Evolutionary conservation across 2,329 filamentous ascomycete genomes (phyloP).

Genomic region (Xylaria hypoxylon): DNA sequence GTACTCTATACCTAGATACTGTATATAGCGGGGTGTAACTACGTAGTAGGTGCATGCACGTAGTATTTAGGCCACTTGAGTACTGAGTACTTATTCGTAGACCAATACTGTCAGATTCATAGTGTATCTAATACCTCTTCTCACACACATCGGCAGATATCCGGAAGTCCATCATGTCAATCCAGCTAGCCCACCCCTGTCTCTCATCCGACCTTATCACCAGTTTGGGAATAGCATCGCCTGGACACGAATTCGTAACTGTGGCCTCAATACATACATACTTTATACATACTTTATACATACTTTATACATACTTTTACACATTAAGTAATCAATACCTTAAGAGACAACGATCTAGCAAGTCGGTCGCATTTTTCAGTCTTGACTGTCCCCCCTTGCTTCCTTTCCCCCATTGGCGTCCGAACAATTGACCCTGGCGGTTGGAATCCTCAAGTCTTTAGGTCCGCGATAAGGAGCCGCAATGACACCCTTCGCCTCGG

Average conservation of each 20-base stretch:
- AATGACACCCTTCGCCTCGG: conserved; percentile 25
- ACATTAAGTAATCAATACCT: no score
- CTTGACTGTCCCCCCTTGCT: neutral
- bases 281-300: no score
- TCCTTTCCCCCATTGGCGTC: conserved; percentile 7
- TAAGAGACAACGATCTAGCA: conserved; percentile 8
- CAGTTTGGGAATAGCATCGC: conserved; percentile 43
- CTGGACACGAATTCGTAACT: conserved; percentile 41
- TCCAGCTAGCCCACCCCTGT: conserved; percentile 7
- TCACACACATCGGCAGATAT: conserved; percentile 46
- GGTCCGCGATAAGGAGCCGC: conserved; percentile 8
- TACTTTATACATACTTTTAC: no score
- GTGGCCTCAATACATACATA: conserved; percentile 41
- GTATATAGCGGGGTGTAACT: no score
- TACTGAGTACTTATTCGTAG: neutral
- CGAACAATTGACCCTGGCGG: neutral
- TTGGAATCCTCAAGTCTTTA: neutral
- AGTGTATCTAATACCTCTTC: conserved; percentile 1
- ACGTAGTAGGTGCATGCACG: no score
- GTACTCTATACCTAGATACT: neutral
- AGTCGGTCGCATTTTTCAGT: conserved; percentile 1
- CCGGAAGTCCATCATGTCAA: conserved; percentile 50
- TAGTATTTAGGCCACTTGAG: neutral
- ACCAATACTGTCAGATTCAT: neutral
- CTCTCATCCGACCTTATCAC: conserved; percentile 15